These are phyloP conservation scores for Fusarium sp. DNA, from an alignment of 2,329 filamentous ascomycete species.

Conservation along the genomic window DNA sequence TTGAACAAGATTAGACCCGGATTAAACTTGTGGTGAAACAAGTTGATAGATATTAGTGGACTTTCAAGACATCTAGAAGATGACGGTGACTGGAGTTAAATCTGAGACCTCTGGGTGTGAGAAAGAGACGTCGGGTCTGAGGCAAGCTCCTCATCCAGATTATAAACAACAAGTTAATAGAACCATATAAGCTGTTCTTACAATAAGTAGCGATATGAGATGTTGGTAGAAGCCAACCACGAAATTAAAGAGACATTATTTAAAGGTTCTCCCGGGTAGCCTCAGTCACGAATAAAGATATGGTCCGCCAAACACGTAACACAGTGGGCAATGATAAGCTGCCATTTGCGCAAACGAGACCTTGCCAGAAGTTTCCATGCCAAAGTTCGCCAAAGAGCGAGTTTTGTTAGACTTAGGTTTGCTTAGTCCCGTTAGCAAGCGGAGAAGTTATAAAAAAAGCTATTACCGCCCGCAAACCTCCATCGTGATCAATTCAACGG, in stretches of 20 bases:
- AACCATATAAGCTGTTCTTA: rapidly evolving
- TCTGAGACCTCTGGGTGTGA: too few species aligned
- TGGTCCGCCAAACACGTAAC: neutral
- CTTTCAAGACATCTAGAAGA: neutral
- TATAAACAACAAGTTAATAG: neutral
- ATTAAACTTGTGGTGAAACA: neutral
- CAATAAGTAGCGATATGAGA: rapidly evolving
- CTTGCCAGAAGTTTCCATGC: too few species aligned
- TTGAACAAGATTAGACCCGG: rapidly evolving
- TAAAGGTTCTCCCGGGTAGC: neutral
- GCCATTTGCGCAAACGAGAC: neutral
- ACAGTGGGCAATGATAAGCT: neutral
- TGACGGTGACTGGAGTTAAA: too few species aligned
- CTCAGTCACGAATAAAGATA: too few species aligned
- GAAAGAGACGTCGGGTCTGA: too few species aligned
- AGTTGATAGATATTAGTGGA: rapidly evolving
- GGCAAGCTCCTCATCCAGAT: too few species aligned
- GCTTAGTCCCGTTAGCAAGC: neutral
- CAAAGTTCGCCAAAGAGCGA: neutral
- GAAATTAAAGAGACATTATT: neutral
- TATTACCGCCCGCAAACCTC: neutral
- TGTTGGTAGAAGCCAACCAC: neutral
- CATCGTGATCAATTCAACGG: neutral
- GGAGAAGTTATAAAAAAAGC: neutral
- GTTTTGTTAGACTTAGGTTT: neutral